Base-by-base conservation (phyloP, 2,329 filamentous ascomycete genomes). In the Cercospora citrullina region DNA sequence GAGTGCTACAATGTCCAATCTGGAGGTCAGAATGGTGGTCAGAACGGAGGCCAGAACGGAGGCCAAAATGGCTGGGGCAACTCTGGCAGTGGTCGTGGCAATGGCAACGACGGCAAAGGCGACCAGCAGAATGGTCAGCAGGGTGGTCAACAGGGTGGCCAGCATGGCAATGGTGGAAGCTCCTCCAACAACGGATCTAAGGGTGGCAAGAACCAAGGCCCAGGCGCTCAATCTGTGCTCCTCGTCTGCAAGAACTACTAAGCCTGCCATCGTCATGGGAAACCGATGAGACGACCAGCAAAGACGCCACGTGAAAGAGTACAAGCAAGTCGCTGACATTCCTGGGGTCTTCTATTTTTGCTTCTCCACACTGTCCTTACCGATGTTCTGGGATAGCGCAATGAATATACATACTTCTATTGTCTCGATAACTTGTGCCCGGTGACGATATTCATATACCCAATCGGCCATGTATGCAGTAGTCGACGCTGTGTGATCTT, bases 181-280 rank as follows among this genome's bases (percentile, higher is more conserved):
- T 86, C 82, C 0, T 86, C 84, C 74, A 89, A 90, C 28, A 14
- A 30, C 36, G 60, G 36, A 31, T 63, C 33, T 0, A 88, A 87
- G 48, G 90, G 30, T 85, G 76, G 90, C 88, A 75, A 87, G 89
- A 2, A 90, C 78, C 8, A 85, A 84, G 23, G 87, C 85, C 66
- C 88, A 81, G 33, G 89, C 82, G 89, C 88, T 90, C 28, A 86
- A 89, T 67, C 89, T 84, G 21, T 51, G 2, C 55, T 21, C 39
- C 28, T 61, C 16, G 55, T 59, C 30, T 59, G 55, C 55, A 59
- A 59, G 30, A 59, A 59, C n/a, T 36, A 59, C n/a, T 36, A 9
- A 59, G 2, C 26, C 28, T 36, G n/a, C n/a, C 16, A 12, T 9
- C 23, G 30, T 12, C 55, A 31, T 23, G 55, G 26, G 9, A 59